Conservation (phyloP, 1,139 yeast genomes). For the Candida dubliniensis region DNA sequence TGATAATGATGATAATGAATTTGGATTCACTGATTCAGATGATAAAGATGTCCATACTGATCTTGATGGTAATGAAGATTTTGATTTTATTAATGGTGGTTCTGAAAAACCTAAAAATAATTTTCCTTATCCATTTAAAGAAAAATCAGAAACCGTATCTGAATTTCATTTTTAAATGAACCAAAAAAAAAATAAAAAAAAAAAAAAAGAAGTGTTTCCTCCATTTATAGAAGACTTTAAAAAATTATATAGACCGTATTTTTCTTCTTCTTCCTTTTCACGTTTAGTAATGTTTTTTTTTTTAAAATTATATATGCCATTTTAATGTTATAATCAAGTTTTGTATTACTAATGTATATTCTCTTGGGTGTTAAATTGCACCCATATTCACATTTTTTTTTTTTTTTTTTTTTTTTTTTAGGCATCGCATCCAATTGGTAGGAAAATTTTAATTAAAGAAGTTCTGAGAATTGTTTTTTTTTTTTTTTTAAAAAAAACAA, state of each 20-base stretch:
- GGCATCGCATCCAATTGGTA: neutral
- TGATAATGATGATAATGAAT: constrained; percentile 9
- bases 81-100: constrained; percentile 8
- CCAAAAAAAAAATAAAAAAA: neutral
- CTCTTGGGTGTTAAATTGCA: neutral
- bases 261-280: too few relatives aligned
- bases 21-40: constrained; percentile 3
- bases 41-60: constrained; percentile 6
- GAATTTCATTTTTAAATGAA: constrained; percentile 13
- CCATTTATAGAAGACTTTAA: neutral
- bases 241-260: too few relatives aligned
- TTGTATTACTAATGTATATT: too few relatives aligned
- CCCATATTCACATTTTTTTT: neutral
- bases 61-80: constrained; percentile 8
- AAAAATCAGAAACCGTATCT: constrained; percentile 12
- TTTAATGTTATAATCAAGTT: too few relatives aligned
- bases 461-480: neutral
- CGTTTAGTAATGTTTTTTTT: too few relatives aligned
- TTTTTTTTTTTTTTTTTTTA: constrained; percentile 4
- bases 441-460: too few relatives aligned
- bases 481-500: neutral
- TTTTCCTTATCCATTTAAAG: constrained; percentile 11
- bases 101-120: neutral
- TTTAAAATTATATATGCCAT: too few relatives aligned
- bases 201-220: neutral